phyloP scores from a whole-genome alignment of 306 rosid genomes.

The Alnus rubra region DNA sequence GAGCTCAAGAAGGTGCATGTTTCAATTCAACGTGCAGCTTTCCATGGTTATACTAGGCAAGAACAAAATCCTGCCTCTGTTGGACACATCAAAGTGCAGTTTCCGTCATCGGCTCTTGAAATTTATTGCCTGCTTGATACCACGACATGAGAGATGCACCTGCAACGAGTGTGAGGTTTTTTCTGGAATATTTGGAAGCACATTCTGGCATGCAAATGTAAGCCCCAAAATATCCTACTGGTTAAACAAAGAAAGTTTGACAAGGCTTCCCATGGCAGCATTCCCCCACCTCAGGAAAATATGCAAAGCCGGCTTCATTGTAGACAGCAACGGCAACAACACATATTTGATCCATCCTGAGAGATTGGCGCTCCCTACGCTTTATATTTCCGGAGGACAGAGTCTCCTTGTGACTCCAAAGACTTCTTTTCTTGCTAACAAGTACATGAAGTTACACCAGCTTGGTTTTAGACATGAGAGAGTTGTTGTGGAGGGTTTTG shows the following conservation, averaged over 20 bases:
- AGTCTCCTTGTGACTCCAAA: constrained; percentile 31
- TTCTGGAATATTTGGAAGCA: constrained; percentile 38
- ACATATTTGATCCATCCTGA: constrained; percentile 33
- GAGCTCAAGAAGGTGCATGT: neutral
- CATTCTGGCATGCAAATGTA: constrained; percentile 38
- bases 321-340: constrained; percentile 31
- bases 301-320: constrained; percentile 35
- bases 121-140: constrained; percentile 24
- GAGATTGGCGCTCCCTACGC: constrained; percentile 37
- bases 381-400: constrained; percentile 30
- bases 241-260: constrained; percentile 31
- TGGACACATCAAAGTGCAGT: constrained; percentile 23
- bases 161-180: constrained; percentile 40
- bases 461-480: constrained; percentile 31
- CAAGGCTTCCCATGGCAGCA: constrained; percentile 36
- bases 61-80: constrained; percentile 31
- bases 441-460: constrained; percentile 42
- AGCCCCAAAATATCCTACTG: constrained; percentile 35
- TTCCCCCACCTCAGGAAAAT: constrained; percentile 39
- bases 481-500: neutral
- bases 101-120: constrained; percentile 29
- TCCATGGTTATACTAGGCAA: constrained; percentile 39
- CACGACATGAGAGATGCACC: constrained; percentile 40
- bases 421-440: constrained; percentile 39
- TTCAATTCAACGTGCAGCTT: constrained; percentile 20